A percentile compares a stretch with the other conserved stretches of the same genome.
Evolutionary conservation across 2,329 filamentous ascomycete genomes (phyloP).

Genomic region (Penicillium sp.): DNA sequence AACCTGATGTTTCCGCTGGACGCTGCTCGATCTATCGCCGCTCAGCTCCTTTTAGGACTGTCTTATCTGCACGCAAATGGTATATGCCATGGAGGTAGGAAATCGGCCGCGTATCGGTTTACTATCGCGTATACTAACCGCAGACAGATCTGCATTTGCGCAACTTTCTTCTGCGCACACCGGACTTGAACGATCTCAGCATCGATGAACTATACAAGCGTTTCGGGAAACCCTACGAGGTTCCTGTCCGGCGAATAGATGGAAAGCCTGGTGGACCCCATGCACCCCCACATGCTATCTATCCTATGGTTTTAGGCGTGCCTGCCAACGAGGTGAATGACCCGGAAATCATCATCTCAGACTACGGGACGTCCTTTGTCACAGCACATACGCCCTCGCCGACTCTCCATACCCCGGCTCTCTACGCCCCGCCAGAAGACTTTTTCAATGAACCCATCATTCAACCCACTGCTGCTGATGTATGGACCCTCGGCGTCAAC

Average conservation of each 20-base stretch:
- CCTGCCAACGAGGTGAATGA: constrained; percentile 17
- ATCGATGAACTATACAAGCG: constrained; percentile 17
- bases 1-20: constrained; percentile 19
- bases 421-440: constrained; percentile 19
- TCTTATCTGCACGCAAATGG: constrained; percentile 18
- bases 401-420: constrained; percentile 18
- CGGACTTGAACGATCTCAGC: constrained; percentile 5
- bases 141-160: constrained; percentile 6
- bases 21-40: constrained; percentile 18
- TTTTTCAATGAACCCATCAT: constrained; percentile 10
- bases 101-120: not conserved
- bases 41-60: constrained; percentile 18
- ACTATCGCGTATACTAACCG: constrained; percentile 7
- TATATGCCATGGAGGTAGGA: constrained; percentile 19
- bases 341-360: constrained; percentile 21
- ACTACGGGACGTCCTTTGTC: constrained; percentile 23
- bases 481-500: constrained; percentile 19
- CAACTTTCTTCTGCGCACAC: constrained; percentile 17
- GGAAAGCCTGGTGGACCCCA: constrained; percentile 17
- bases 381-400: constrained; percentile 15
- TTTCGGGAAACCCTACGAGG: constrained; percentile 17
- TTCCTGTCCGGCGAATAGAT: constrained; percentile 17
- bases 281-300: constrained; percentile 16
- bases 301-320: constrained; percentile 17
- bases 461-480: constrained; percentile 15